These are phyloP conservation scores for Brassica rapa DNA, from an alignment of 345 rosid genomes.

Conservation along the genomic window DNA sequence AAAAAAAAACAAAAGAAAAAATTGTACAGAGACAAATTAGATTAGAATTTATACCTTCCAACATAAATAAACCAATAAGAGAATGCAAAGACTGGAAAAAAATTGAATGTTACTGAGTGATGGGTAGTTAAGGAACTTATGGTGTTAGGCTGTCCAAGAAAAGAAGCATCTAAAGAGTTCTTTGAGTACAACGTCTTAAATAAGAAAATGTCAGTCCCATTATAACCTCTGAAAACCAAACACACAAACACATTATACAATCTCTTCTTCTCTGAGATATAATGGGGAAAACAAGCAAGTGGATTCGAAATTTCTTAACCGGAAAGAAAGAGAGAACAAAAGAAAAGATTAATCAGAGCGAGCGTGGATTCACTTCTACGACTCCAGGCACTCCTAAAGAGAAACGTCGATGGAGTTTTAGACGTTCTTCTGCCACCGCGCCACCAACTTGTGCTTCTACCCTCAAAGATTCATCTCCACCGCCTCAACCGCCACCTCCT, in stretches of 20 bases:
- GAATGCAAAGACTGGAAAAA: neutral
- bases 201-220: conserved; percentile 26
- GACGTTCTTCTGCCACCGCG: conserved; percentile 70
- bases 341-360: conserved; percentile 38
- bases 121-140: conserved; percentile 39
- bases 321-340: conserved; percentile 68
- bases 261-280: conserved; percentile 36
- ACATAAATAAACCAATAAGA: conserved; percentile 16
- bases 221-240: conserved; percentile 30
- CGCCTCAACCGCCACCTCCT: conserved; percentile 17
- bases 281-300: conserved; percentile 88
- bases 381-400: conserved; percentile 70
- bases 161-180: conserved; percentile 29
- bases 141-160: conserved; percentile 44
- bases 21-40: neutral
- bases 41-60: neutral
- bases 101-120: conserved; percentile 33
- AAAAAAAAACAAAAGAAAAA: neutral
- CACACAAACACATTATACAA: conserved; percentile 3
- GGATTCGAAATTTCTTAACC: conserved; percentile 70
- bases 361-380: conserved; percentile 53
- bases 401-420: conserved; percentile 86
- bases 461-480: conserved; percentile 29
- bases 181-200: conserved; percentile 30
- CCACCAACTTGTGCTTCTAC: conserved; percentile 31